Conservation (phyloP, 2,329 filamentous ascomycete species). For the Ascochyta clinopodiicola region DNA sequence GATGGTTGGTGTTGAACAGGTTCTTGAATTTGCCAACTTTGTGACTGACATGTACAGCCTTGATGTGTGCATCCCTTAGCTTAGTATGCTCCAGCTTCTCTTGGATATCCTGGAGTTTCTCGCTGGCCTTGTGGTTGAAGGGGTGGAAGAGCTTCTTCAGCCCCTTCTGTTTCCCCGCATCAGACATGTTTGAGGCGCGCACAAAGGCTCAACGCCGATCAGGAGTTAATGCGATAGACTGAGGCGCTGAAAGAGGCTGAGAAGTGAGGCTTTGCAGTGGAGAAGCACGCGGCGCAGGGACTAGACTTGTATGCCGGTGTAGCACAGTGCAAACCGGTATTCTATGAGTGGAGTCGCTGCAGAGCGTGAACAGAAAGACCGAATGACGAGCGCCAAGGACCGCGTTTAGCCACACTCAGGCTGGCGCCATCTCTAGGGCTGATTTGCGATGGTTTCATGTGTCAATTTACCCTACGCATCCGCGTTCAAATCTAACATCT, state of each 20-base stretch:
- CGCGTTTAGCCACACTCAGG: conserved; percentile 9
- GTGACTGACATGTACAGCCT: conserved; percentile 65
- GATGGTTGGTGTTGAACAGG: conserved; percentile 82
- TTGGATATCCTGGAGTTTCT: conserved; percentile 44
- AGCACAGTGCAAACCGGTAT: conserved; percentile 32
- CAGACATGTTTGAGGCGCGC: conserved; percentile 31
- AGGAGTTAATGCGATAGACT: conserved; percentile 16
- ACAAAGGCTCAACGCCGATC: conserved; percentile 9
- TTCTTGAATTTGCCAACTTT: conserved; percentile 70
- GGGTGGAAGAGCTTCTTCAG: conserved; percentile 50
- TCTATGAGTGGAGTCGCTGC: conserved; percentile 19
- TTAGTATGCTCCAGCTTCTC: conserved; percentile 56
- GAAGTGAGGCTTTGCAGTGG: conserved; percentile 25
- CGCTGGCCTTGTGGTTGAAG: conserved; percentile 40
- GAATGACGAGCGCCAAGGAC: conserved; percentile 22
- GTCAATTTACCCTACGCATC: not conserved
- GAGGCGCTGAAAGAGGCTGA: conserved; percentile 29
- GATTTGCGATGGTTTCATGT: not conserved
- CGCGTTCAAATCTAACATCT: not conserved
- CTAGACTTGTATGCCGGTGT: conserved; percentile 29
- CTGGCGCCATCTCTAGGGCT: conserved; percentile 4
- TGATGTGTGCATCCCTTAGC: conserved; percentile 58
- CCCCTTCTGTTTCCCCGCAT: conserved; percentile 33
- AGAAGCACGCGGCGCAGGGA: conserved; percentile 20
- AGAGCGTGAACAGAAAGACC: conserved; percentile 14